phyloP scores from a whole-genome alignment of 1,284 basidiomycete genomes.

The Ustilago cynodontis region DNA sequence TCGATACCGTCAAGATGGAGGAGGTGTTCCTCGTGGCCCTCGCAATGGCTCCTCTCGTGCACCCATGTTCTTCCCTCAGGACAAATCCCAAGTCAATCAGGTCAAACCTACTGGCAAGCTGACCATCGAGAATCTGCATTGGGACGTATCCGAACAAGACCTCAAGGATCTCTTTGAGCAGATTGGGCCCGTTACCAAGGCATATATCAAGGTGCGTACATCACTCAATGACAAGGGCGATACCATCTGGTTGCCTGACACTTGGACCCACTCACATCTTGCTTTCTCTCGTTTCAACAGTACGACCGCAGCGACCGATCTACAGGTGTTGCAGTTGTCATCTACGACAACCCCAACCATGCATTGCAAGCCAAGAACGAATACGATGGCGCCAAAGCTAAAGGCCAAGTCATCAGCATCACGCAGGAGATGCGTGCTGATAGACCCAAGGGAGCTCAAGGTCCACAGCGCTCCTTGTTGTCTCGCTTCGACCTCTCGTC shows the following conservation, averaged over 20 bases:
- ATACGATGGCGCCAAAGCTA: conserved; percentile 88
- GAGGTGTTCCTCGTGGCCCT: conserved; percentile 10
- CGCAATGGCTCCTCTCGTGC: conserved; percentile 22
- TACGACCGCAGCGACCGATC: conserved; percentile 96
- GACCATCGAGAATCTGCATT: conserved; percentile 88
- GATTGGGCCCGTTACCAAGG: conserved; percentile 89
- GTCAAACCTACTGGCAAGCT: conserved; percentile 72
- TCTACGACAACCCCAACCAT: conserved; percentile 83
- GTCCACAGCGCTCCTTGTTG: conserved; percentile 23
- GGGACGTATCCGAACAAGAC: conserved; percentile 89
- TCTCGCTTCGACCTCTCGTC: conserved; percentile 53
- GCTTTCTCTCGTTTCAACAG: conserved; percentile 69
- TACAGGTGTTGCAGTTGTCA: conserved; percentile 82
- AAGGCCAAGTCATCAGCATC: conserved; percentile 73
- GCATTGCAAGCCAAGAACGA: conserved; percentile 87
- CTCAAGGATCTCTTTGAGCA: conserved; percentile 81
- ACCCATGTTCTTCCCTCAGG: conserved; percentile 41
- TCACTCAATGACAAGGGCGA: not conserved
- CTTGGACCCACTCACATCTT: not conserved
- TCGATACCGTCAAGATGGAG: conserved; percentile 15
- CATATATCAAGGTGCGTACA: conserved; percentile 86
- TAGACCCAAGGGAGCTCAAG: conserved; percentile 16
- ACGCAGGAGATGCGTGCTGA: conserved; percentile 53
- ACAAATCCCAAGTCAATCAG: conserved; percentile 32
- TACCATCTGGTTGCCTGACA: not conserved